phyloP scores from a whole-genome alignment of 805 yeast genomes.

The Barnettozyma sucrosica region DNA sequence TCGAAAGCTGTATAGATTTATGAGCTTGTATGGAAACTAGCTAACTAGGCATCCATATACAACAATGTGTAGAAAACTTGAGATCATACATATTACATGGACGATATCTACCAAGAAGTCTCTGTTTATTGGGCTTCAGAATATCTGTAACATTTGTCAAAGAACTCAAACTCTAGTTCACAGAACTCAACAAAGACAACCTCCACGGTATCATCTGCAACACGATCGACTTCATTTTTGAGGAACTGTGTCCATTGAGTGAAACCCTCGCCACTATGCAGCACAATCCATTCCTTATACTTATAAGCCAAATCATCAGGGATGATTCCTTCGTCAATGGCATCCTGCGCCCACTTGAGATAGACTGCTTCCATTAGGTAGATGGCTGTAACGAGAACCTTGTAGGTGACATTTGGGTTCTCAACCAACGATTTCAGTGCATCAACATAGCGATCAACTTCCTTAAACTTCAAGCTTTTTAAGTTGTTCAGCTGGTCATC shows the following conservation, averaged over 20 bases:
- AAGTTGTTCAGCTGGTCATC: conserved; percentile 15
- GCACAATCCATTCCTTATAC: conserved; percentile 44
- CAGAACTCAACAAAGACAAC: conserved; percentile 31
- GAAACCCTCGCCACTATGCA: conserved; percentile 46
- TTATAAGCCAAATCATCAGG: conserved; percentile 36
- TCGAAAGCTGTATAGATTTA: too few species aligned
- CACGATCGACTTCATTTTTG: conserved; percentile 35
- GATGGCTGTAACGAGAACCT: conserved; percentile 37
- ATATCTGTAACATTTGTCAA: conserved; percentile 39
- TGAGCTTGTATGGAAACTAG: too few species aligned
- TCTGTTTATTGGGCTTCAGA: neutral
- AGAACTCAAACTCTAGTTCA: conserved; percentile 39
- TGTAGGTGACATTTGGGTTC: conserved; percentile 28
- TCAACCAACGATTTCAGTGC: conserved; percentile 29
- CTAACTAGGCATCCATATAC: too few species aligned
- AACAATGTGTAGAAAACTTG: too few species aligned
- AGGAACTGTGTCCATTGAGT: conserved; percentile 44
- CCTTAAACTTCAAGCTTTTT: conserved; percentile 22
- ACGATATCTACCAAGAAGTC: neutral
- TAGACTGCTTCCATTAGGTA: conserved; percentile 47
- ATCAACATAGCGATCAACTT: conserved; percentile 34
- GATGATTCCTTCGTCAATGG: conserved; percentile 25
- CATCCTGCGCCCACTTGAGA: conserved; percentile 45
- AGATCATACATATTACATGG: too few species aligned
- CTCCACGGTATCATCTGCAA: conserved; percentile 27